These are phyloP conservation scores for Gossypium anomalum DNA, from an alignment of 345 rosid species.

Conservation along the genomic window DNA sequence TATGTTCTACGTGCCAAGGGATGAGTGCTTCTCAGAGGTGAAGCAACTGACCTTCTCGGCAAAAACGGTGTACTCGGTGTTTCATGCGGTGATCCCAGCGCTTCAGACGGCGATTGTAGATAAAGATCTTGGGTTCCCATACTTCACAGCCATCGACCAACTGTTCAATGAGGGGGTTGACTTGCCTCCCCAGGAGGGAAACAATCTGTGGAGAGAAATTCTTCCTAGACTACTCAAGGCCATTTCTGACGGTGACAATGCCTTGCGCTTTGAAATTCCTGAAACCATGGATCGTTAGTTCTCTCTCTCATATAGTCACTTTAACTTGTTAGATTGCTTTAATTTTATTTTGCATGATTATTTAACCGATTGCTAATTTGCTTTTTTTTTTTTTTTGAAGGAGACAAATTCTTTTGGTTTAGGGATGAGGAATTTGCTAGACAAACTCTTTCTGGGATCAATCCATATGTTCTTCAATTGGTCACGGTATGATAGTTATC, in stretches of 20 bases:
- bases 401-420: slow-evolving; percentile 69
- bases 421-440: slow-evolving; percentile 74
- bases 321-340: not conserved
- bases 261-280: slow-evolving; percentile 57
- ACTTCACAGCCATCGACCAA: slow-evolving; percentile 55
- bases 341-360: not conserved
- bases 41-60: not conserved
- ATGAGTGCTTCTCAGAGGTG: not conserved
- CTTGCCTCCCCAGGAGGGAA: slow-evolving; percentile 27
- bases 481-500: not conserved
- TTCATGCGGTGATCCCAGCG: slow-evolving; percentile 53
- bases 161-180: slow-evolving; percentile 55
- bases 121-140: slow-evolving; percentile 46
- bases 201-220: slow-evolving; percentile 35
- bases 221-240: slow-evolving; percentile 58
- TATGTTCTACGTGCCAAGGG: slow-evolving; percentile 38
- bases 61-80: slow-evolving; percentile 51
- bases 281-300: slow-evolving; percentile 38
- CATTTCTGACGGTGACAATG: slow-evolving; percentile 32
- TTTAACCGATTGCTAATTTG: not conserved
- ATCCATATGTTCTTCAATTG: not conserved
- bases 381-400: slow-evolving; percentile 24
- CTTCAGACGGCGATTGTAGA: slow-evolving; percentile 42
- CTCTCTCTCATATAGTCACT: not conserved
- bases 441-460: slow-evolving; percentile 64